These are phyloP conservation scores for Acidiella bohemica DNA, from an alignment of 495 filamentous ascomycete genomes.

Conservation along the genomic window DNA sequence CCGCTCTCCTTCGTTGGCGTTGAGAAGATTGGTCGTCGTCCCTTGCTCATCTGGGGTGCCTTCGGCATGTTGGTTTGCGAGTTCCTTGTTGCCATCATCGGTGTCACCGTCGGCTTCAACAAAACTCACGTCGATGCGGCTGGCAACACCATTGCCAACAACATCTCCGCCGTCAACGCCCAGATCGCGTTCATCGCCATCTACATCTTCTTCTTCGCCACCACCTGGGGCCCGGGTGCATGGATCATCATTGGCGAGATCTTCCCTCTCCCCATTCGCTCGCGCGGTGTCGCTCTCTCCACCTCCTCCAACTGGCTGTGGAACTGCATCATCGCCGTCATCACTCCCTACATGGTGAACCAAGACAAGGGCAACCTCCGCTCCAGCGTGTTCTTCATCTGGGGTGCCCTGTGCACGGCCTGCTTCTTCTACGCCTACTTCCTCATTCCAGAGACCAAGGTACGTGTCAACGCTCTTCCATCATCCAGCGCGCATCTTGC, in stretches of 20 bases:
- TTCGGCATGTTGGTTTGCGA: slow-evolving; percentile 72
- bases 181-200: slow-evolving; percentile 33
- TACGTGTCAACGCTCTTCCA: slow-evolving; percentile 1
- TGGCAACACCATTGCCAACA: slow-evolving; percentile 12
- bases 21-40: slow-evolving; percentile 68
- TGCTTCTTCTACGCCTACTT: slow-evolving; percentile 61
- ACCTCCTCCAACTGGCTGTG: slow-evolving; percentile 75
- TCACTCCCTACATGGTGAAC: slow-evolving; percentile 67
- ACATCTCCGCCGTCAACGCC: slow-evolving; percentile 21
- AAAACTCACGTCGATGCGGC: slow-evolving; percentile 7
- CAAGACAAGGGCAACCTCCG: slow-evolving; percentile 49
- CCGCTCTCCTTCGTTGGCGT: slow-evolving; percentile 70
- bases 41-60: slow-evolving; percentile 64
- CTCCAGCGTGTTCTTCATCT: slow-evolving; percentile 53
- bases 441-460: slow-evolving; percentile 71
- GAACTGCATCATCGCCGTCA: slow-evolving; percentile 57
- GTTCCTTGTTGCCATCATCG: slow-evolving; percentile 69
- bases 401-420: slow-evolving; percentile 21
- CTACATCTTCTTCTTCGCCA: slow-evolving; percentile 44
- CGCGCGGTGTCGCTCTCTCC: slow-evolving; percentile 64
- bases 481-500: slow-evolving; percentile 2
- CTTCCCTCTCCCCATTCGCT: slow-evolving; percentile 74
- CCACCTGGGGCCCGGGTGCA: slow-evolving; percentile 39
- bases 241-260: slow-evolving; percentile 81
- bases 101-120: slow-evolving; percentile 23